Conservation (phyloP, 768 basidiomycete species). For the Tylopilus subfusipes region DNA sequence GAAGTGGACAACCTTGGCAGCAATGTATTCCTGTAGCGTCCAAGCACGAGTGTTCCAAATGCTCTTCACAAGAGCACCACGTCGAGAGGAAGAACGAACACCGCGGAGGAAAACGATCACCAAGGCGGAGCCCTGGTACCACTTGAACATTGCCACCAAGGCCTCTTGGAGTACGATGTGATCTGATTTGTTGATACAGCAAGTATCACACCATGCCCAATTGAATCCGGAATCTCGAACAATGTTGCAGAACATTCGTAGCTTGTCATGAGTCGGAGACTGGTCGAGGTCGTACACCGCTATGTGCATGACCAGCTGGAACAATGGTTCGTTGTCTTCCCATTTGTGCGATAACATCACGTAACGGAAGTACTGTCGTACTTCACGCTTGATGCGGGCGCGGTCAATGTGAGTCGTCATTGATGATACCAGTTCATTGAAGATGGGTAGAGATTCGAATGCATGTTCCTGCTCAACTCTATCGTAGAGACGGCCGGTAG, state of each 20-base stretch:
- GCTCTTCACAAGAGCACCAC: no score
- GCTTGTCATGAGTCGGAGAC: neutral
- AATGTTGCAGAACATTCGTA: neutral
- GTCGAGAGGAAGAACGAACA: neutral
- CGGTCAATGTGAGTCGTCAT: neutral
- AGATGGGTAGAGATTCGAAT: neutral
- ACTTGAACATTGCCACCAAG: neutral
- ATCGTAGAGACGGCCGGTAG: neutral
- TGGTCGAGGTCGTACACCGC: neutral
- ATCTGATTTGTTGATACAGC: neutral
- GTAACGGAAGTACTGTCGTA: neutral
- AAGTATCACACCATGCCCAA: no score
- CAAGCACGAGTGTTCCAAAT: no score
- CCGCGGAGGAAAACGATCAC: neutral
- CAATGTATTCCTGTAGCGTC: no score
- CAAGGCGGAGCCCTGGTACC: neutral
- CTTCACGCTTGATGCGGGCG: neutral
- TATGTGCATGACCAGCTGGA: neutral
- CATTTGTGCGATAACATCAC: neutral
- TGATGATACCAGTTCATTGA: neutral
- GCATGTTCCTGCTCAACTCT: neutral
- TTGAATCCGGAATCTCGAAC: neutral
- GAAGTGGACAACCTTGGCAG: no score
- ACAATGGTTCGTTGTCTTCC: neutral
- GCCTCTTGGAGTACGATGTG: neutral